Evolutionary conservation across 805 yeast species (phyloP).

Genomic region (Ogataea pilisensis): DNA sequence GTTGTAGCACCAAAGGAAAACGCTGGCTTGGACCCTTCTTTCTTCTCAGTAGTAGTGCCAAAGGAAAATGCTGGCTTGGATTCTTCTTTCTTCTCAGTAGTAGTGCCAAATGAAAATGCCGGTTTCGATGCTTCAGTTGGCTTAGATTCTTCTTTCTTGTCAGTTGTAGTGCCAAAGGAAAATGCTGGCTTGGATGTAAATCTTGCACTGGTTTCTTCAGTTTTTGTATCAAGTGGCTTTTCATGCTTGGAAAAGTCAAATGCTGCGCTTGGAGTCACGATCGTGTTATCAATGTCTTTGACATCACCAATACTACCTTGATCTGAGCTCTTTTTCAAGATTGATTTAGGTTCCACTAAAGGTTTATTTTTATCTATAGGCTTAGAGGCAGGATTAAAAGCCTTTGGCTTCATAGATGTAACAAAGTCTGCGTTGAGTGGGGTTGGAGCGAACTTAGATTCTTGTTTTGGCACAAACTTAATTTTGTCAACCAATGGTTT

Average conservation of each 20-base stretch:
- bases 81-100: neutral
- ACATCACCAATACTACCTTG: too few relatives aligned
- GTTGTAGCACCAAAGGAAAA: neutral
- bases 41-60: too few relatives aligned
- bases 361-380: too few relatives aligned
- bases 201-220: too few relatives aligned
- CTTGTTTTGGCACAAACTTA: constrained; percentile 19
- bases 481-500: constrained; percentile 20
- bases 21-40: too few relatives aligned
- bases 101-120: constrained; percentile 2
- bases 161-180: constrained; percentile 8
- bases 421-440: constrained; percentile 13
- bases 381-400: too few relatives aligned
- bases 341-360: too few relatives aligned
- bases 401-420: constrained; percentile 15
- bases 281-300: too few relatives aligned
- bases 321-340: too few relatives aligned
- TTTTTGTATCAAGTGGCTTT: too few relatives aligned
- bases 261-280: constrained; percentile 10
- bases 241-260: constrained; percentile 11
- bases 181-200: constrained; percentile 4
- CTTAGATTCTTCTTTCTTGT: neutral
- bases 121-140: constrained; percentile 2
- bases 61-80: constrained; percentile 6
- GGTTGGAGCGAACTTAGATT: constrained; percentile 12